Evolutionary conservation across 148 eudicot species (phyloP).

Genomic region (Mesembryanthemum crystallinum): DNA sequence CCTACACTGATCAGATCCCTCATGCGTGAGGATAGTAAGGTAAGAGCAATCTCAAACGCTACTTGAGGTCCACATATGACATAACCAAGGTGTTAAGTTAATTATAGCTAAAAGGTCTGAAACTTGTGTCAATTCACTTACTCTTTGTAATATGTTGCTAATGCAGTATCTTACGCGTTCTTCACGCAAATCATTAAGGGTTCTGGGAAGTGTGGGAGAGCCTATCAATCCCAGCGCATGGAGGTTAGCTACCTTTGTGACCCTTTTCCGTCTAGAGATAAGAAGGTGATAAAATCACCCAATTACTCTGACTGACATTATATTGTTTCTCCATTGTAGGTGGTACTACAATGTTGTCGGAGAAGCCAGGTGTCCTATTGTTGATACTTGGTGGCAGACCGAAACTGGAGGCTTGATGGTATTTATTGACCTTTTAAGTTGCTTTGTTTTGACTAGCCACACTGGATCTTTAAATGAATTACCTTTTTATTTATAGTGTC

Average conservation of each 20-base stretch:
- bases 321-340: slow-evolving; percentile 34
- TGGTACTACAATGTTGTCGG: slow-evolving; percentile 95
- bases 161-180: slow-evolving; percentile 83
- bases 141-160: slow-evolving; percentile 6
- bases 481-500: neutral
- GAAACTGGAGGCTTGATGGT: slow-evolving; percentile 99
- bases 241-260: slow-evolving; percentile 51
- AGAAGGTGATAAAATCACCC: neutral
- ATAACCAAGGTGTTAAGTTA: no score
- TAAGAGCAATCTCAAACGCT: slow-evolving; percentile 26
- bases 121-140: neutral
- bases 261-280: neutral
- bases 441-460: neutral
- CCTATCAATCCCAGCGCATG: slow-evolving; percentile 99
- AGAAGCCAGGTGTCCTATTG: slow-evolving; percentile 89
- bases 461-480: neutral
- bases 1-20: slow-evolving; percentile 94
- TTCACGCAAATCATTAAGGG: slow-evolving; percentile 96
- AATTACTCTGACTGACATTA: slow-evolving; percentile 10
- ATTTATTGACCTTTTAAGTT: slow-evolving; percentile 6
- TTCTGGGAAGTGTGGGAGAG: slow-evolving; percentile 98
- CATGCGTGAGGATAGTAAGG: slow-evolving; percentile 95
- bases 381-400: slow-evolving; percentile 99
- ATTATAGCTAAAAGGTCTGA: no score
- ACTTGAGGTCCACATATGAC: no score